Evolutionary conservation across 1,284 basidiomycete genomes (phyloP), one percentile per base, ranked within the genome.

Genomic region (Abortiporus biennis): DNA sequence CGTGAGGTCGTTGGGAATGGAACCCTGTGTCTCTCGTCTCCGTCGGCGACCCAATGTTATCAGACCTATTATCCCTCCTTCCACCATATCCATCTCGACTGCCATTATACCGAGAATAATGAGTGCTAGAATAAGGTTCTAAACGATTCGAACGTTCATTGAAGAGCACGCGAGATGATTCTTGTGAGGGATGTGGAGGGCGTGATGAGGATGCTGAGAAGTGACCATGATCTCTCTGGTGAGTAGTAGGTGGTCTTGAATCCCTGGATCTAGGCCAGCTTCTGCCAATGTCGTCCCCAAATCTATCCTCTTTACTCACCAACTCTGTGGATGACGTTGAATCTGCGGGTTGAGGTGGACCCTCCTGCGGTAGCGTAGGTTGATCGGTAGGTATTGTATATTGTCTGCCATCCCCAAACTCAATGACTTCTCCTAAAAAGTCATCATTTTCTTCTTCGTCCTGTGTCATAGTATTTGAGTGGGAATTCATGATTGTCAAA

Each of bases 361-460:
- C 20, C 11, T 54, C 47, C 9, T 35, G 48, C 12, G 50, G 38
- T 16, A 38, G 47, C 8, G 49, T 38, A 6, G 78, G 62, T 47
- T 82, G 76, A n/a, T n/a, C n/a, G 2, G 32, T 38, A 9, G 42
- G 42, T 45, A 92, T 72, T 51, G 82, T 89, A 67, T 93, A 93
- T 58, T 90, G 86, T 36, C 83, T 78, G 4, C 92, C 92, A 58
- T 96, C 93, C 4, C 80, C 92, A 58, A 96, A 96, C 60, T 96
- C 92, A 54, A 96, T 89, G 30, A 92, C 85, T 31, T 85, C 88
- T 53, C 80, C 86, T 27, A 95, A 65, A 54, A 92, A 92, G 54
- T 91, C 88, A 54, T 92, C 89, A 45, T 92, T 88, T 50, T 95
- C 92, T 61, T 92, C 91, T 65, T 89, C 82, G 76, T 87, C 83